Base-by-base conservation (phyloP, 2,329 filamentous ascomycete species). In the Aspergillus fumigatus region DNA sequence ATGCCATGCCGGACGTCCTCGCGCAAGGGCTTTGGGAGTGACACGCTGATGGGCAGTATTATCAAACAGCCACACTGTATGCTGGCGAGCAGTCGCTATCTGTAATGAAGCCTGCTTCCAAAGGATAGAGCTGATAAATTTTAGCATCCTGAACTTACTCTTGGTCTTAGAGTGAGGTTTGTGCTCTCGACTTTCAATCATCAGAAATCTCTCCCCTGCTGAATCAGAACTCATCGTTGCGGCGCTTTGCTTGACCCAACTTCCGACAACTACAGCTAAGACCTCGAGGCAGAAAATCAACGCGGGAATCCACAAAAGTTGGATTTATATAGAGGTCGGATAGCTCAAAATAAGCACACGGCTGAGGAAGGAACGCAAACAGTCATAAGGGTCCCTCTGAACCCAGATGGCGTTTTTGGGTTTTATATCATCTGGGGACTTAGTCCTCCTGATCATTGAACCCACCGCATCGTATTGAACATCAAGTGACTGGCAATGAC, bases 21-120 rank as follows among this genome's bases (percentile, higher is more conserved):
- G 54, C 56, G 72, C 66, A 19, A 66, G 65, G 57, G 67, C 48
- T 77, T 74, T 71, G 48, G 61, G 58, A 59, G 70, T 69, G 53
- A 68, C 51, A 25, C 71, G 65, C 58, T 84, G 84, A 70, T 88
- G 93, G 4, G 92, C 92, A 2, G 89, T 93, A 67, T 94, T 96
- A 77, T 97, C 92, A 50, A 97, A 79, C 7, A 97, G 78, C 93
- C 93, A 97, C 43, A 97, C 86, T 14, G 84, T 85, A 70, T 96
- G 88, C 51, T 79, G 73, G n/a, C 83, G 75, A 17, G 80, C 78
- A 54, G 85, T 82, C 49, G 90, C 82, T 35, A 80, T 76, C 48
- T 81, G 81, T 0, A 82, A 79, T 11, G 87, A 75, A 1, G 87
- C 86, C 66, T 86, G 88, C 51, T 70, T 67, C 49, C 65, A 62